Conservation (phyloP, 2,329 filamentous ascomycete species). For the Pseudogymnoascus sp. region DNA sequence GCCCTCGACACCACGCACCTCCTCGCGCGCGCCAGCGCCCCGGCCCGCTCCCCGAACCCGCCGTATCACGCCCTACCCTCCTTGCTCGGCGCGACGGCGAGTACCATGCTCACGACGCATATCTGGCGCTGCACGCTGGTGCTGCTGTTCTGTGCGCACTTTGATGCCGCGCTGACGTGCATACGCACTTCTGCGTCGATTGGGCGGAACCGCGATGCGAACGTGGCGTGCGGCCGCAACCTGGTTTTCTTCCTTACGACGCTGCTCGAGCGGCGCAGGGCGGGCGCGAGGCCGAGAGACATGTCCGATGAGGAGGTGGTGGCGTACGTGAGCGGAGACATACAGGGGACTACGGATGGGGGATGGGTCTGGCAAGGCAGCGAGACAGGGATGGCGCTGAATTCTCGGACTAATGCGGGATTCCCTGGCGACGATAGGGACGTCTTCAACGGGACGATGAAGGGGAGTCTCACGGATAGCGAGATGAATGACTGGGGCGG, state of each 20-base stretch:
- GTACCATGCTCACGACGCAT: conserved; percentile 69
- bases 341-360: conserved; percentile 68
- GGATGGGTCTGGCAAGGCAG: conserved; percentile 75
- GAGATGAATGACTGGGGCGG: conserved; percentile 66
- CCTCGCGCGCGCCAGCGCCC: conserved; percentile 56
- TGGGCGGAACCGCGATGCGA: conserved; percentile 61
- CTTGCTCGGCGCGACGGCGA: conserved; percentile 35
- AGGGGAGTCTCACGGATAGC: conserved; percentile 39
- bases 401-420: conserved; percentile 14
- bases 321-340: conserved; percentile 75
- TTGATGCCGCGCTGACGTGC: conserved; percentile 63
- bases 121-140: conserved; percentile 82
- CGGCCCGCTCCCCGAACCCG: conserved; percentile 23
- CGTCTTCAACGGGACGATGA: conserved; percentile 28
- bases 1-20: conserved; percentile 72
- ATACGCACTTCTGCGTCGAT: conserved; percentile 64
- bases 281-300: conserved; percentile 17
- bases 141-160: conserved; percentile 65
- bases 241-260: conserved; percentile 70
- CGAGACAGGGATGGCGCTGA: conserved; percentile 35
- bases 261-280: conserved; percentile 48
- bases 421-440: conserved; percentile 17
- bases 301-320: conserved; percentile 62
- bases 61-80: conserved; percentile 25
- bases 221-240: conserved; percentile 71